Base-by-base conservation (phyloP, 495 filamentous ascomycete species). In the Penicilliopsis zonata region DNA sequence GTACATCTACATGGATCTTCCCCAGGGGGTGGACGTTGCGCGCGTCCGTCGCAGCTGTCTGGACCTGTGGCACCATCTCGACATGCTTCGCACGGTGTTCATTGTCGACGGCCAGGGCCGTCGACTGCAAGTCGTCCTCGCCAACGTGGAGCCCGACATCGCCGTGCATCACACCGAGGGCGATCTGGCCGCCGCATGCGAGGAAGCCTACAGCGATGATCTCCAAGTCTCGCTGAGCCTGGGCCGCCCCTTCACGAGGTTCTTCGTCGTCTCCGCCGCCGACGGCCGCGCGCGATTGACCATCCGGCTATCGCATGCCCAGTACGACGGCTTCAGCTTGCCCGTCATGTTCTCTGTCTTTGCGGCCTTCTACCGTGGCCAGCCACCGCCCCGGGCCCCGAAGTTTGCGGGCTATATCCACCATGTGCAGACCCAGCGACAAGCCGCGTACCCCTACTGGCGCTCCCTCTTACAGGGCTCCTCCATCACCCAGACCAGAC, bases 261-360 rank as follows among this genome's bases (percentile, higher is more conserved):
- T 63, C 25, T 61, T 50, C 3, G 36, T 72, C 0, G 38, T 72
- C 8, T 7, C 33, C 0, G 34, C 36, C 23, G 9, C 12, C 1
- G 19, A 14, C 2, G 12, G 24, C 2, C 13, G 15, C 10, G 32
- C 22, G 13, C 25, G 13, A 10, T 38, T 59, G 31, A 60, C 73
- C 19, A 61, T 72, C 3, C 53, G 63, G 38, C 61, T 68, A 32
- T 74, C 78, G 38, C 76, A 80, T 35, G 65, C 69, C 2, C 30
- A 77, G 0, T 79, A 76, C 30, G 76, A 80, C 37, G 74, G 73
- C 6, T 74, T 68, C 64, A 66, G 57, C 7, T 59, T 72, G 52
- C 56, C 59, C 15, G 44, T 45, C 14, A 8, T 28, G 7, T 13
- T 5, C 5, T n/a, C 5, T 5, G 7, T n/a, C 5, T 5, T 28